phyloP scores from a whole-genome alignment of 148 eudicot genomes.

The Mesembryanthemum crystallinum region DNA sequence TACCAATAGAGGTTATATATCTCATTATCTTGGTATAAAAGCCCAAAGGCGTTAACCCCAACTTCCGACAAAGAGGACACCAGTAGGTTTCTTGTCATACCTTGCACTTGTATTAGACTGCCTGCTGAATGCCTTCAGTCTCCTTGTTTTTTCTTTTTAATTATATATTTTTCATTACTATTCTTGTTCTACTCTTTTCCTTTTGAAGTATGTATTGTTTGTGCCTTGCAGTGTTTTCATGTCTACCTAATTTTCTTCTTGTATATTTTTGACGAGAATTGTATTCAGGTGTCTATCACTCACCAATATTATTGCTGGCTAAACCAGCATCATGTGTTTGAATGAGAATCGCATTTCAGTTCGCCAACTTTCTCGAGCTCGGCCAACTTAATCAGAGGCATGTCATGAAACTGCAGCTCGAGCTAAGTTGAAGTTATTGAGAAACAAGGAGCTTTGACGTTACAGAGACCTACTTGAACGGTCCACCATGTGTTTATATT shows the following conservation, averaged over 20 bases:
- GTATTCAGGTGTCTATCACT: not conserved
- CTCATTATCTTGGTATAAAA: slow-evolving; percentile 8
- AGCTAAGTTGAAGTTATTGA: not conserved
- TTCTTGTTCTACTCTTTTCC: not conserved
- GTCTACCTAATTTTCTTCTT: not conserved
- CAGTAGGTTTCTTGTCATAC: slow-evolving; percentile 23
- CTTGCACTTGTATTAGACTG: slow-evolving; percentile 13
- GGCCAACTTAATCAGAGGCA: not conserved
- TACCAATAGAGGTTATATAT: slow-evolving; percentile 1
- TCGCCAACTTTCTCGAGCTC: not conserved
- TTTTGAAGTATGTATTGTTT: not conserved
- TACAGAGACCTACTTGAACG: not conserved
- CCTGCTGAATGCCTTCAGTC: slow-evolving; percentile 2
- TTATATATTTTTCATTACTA: not conserved
- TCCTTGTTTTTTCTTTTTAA: not conserved
- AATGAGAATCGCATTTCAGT: not conserved
- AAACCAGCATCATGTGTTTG: not conserved
- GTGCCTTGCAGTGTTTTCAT: not conserved
- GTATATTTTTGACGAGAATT: not conserved
- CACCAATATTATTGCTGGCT: not conserved
- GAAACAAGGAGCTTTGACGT: not conserved
- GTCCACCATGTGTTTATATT: slow-evolving; percentile 3
- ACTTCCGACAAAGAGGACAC: slow-evolving; percentile 22
- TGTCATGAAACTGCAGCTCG: not conserved
- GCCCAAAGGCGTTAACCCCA: slow-evolving; percentile 15